phyloP scores from a whole-genome alignment of 768 basidiomycete species.

The Melanogaster broomeanus region DNA sequence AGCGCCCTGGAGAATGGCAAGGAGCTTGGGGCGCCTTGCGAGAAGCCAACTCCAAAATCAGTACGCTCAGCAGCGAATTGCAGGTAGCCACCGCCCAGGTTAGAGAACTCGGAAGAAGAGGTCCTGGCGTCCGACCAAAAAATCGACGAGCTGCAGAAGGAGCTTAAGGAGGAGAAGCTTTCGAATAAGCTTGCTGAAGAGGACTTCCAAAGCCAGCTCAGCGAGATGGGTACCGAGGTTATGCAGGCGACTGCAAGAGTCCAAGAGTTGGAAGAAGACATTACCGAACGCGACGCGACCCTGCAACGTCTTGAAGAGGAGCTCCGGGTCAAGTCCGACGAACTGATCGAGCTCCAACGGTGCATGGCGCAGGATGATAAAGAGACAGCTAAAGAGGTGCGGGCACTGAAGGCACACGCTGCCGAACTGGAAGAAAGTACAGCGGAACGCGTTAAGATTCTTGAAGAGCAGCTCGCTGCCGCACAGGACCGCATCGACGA shows the following conservation, averaged over 20 bases:
- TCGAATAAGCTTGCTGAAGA: conserved; percentile 38
- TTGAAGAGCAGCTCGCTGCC: conserved; percentile 56
- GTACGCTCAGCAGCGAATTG: conserved; percentile 56
- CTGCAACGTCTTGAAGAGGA: conserved; percentile 41
- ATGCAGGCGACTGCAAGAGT: conserved; percentile 36
- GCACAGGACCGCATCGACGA: conserved; percentile 47
- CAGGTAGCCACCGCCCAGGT: conserved; percentile 60
- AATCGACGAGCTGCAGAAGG: conserved; percentile 57
- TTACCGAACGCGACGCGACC: conserved; percentile 38
- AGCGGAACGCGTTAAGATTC: conserved; percentile 49
- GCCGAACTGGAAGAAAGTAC: conserved; percentile 63
- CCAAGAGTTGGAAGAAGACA: conserved; percentile 46
- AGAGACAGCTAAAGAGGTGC: conserved; percentile 33
- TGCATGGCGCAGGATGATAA: conserved; percentile 26
- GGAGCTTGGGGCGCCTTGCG: conserved; percentile 70
- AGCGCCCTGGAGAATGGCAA: conserved; percentile 59
- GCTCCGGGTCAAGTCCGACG: conserved; percentile 37
- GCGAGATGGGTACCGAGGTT: conserved; percentile 31
- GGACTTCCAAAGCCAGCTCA: conserved; percentile 38
- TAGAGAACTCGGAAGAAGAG: conserved; percentile 63
- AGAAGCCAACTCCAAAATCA: conserved; percentile 64
- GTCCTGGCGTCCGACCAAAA: conserved; percentile 50
- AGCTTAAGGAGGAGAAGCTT: conserved; percentile 55
- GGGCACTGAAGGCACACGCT: conserved; percentile 48
- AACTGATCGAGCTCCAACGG: conserved; percentile 22